Evolutionary conservation across 2,329 filamentous ascomycete species (phyloP).

Genomic region (Tolypocladium amazonense): DNA sequence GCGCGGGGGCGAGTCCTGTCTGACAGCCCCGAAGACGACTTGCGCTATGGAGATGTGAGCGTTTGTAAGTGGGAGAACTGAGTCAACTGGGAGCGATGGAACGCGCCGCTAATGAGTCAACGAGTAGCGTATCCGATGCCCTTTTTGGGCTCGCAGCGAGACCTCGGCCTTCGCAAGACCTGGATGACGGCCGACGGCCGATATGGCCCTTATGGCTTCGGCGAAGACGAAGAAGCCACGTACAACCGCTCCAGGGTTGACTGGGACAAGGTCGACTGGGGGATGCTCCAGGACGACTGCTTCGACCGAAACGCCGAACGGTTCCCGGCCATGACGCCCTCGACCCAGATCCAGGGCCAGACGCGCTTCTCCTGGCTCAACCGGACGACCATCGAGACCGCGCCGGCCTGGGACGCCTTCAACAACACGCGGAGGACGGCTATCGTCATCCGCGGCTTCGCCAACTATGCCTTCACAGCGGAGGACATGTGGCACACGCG

Average conservation of each 20-base stretch:
- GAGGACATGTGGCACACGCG: constrained; percentile 53
- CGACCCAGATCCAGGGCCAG: constrained; percentile 5
- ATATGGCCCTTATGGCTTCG: constrained; percentile 18
- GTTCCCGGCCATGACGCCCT: constrained; percentile 19
- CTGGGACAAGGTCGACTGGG: constrained; percentile 23
- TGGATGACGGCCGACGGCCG: constrained; percentile 18
- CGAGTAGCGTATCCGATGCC: constrained; percentile 16
- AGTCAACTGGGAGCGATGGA: accelerated
- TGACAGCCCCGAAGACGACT: constrained; percentile 3
- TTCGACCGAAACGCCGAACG: constrained; percentile 39
- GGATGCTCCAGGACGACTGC: constrained; percentile 22
- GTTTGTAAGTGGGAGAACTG: not conserved
- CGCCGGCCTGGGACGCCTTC: constrained; percentile 17
- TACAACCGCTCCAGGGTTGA: constrained; percentile 16
- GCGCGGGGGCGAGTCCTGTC: constrained; percentile 28
- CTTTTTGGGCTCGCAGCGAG: constrained; percentile 19
- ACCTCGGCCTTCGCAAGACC: constrained; percentile 15
- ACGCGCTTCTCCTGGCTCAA: constrained; percentile 9
- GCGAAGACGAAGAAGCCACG: constrained; percentile 11
- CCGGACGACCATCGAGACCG: constrained; percentile 1
- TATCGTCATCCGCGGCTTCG: constrained; percentile 13
- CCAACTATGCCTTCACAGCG: constrained; percentile 45
- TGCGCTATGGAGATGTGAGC: not conserved
- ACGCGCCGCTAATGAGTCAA: not conserved
- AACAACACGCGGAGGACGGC: constrained; percentile 14